Evolutionary conservation across 306 rosid species (phyloP).

Genomic region (Prunus padus): DNA sequence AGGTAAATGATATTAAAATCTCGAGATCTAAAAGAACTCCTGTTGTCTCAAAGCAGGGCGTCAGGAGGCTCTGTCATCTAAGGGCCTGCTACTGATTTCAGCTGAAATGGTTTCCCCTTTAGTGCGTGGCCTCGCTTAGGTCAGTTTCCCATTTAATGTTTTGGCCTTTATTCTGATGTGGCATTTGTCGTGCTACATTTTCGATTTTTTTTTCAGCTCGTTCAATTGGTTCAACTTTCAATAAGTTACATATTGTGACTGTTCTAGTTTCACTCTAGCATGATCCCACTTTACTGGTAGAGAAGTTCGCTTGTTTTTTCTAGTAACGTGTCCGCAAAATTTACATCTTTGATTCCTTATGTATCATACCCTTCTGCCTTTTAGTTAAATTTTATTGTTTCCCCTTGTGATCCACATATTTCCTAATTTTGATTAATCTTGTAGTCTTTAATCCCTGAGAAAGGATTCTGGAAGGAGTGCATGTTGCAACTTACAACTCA

Average conservation of each 20-base stretch:
- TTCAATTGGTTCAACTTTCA: constrained; percentile 43
- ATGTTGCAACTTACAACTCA: constrained; percentile 8
- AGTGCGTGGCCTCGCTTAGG: constrained; percentile 88
- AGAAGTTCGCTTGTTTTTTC: constrained; percentile 26
- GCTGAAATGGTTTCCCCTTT: constrained; percentile 93
- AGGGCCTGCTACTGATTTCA: constrained; percentile 94
- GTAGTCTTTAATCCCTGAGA: constrained; percentile 20
- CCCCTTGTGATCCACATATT: constrained; percentile 15
- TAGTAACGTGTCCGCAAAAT: constrained; percentile 5
- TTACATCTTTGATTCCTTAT: constrained; percentile 20
- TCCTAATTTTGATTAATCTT: constrained; percentile 24
- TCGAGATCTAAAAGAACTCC: constrained; percentile 73
- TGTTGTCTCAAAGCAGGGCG: constrained; percentile 98
- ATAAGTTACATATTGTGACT: constrained; percentile 39
- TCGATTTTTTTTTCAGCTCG: constrained; percentile 39
- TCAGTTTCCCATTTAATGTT: constrained; percentile 75
- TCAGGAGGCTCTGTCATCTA: constrained; percentile 93
- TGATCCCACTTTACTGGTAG: background rate
- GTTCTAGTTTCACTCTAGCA: constrained; percentile 33
- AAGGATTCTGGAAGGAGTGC: background rate
- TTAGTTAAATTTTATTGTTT: constrained; percentile 8
- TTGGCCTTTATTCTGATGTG: constrained; percentile 59
- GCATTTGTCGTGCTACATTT: constrained; percentile 65
- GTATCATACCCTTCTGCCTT: constrained; percentile 21
- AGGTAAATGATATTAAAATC: constrained; percentile 41